A percentile compares a stretch with the other conserved stretches of the same genome.
phyloP scores from a whole-genome alignment of 2,329 filamentous ascomycete genomes.

The Berkeleyomyces rouxiae region DNA sequence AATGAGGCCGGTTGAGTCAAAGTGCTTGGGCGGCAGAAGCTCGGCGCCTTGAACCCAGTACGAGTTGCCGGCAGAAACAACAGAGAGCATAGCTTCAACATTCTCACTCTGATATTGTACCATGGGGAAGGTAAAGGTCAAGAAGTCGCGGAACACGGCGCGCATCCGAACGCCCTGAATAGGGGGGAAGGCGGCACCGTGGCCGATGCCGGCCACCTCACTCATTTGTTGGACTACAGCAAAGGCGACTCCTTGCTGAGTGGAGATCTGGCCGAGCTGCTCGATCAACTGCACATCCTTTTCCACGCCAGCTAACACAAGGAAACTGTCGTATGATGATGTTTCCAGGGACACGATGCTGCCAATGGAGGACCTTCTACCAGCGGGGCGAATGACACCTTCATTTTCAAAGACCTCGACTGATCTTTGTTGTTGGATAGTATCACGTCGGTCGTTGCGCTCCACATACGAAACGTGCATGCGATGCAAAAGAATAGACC shows the following conservation, averaged over 20 bases:
- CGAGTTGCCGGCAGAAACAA: conserved; percentile 32
- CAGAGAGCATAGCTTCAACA: conserved; percentile 45
- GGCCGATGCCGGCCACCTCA: conserved; percentile 28
- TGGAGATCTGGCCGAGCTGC: conserved; percentile 31
- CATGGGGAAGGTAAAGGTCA: conserved; percentile 48
- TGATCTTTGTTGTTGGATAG: conserved; percentile 40
- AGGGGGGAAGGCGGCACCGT: conserved; percentile 31
- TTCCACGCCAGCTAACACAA: conserved; percentile 32
- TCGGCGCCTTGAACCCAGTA: conserved; percentile 6
- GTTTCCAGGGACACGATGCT: conserved; percentile 47
- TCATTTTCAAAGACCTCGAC: conserved; percentile 37
- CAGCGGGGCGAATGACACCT: conserved; percentile 23
- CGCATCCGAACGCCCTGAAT: conserved; percentile 48
- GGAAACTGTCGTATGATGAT: conserved; percentile 40
- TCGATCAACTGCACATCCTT: conserved; percentile 37
- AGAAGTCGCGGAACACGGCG: conserved; percentile 48
- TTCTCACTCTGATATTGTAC: conserved; percentile 60
- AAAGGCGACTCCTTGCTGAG: conserved; percentile 34
- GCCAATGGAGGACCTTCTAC: conserved; percentile 41
- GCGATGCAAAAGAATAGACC: conserved; percentile 58
- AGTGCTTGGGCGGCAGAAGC: conserved; percentile 12
- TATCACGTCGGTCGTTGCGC: conserved; percentile 43
- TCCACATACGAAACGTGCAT: conserved; percentile 48
- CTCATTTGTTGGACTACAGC: conserved; percentile 37
- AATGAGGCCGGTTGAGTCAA: conserved; percentile 25